Base-by-base conservation (phyloP, 169 alveolate genomes). In the Babesia caballi region DNA sequence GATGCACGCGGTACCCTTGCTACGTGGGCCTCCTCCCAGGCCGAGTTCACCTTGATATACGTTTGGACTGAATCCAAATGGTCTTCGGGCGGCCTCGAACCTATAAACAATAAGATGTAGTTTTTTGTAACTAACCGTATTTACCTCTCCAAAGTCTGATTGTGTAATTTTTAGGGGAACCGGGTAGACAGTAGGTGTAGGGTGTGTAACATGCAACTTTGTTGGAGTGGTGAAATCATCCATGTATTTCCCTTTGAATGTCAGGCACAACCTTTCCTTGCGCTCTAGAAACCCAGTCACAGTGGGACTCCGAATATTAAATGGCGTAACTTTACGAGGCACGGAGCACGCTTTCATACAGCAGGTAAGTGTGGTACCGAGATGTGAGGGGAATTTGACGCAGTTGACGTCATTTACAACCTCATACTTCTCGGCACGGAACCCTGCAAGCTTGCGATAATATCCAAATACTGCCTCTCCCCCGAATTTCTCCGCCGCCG, bases 351-450 rank as follows among this genome's bases (percentile, higher is more conserved):
- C 14, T 5, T 3, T 23, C 12, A 8, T 38, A 38, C 42, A 9
- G 17, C 28, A 14, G 44, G 5, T 17, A 4, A 38, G n/a, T n/a
- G 46, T 9, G 11, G 63, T 38, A 47, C 85, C 85, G 7, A 63
- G 17, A 14, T 66, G 59, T 19, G 70, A 42, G 9, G 78, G 85
- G 71, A 61, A 75, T 52, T 33, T 42, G 2, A 52, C 17, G 51
- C 69, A 75, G 35, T 63, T 28, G 11, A 75, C 28, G 38, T 75
- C 85, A 33, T 75, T 63, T 6, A 61, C 32, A 14, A 19, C 36
- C 27, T 52, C 47, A 7, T 42, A 40, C 35, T 44, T 42, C 3
- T 54, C 42, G 15, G 35, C 17, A 11, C 27, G 3, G 28, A 30
- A 14, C 28, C 40, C n/a, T 4, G 53, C 21, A 28, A 46, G 12